Conservation (phyloP, 139 green algal species). For the Haematococcus sp. region DNA sequence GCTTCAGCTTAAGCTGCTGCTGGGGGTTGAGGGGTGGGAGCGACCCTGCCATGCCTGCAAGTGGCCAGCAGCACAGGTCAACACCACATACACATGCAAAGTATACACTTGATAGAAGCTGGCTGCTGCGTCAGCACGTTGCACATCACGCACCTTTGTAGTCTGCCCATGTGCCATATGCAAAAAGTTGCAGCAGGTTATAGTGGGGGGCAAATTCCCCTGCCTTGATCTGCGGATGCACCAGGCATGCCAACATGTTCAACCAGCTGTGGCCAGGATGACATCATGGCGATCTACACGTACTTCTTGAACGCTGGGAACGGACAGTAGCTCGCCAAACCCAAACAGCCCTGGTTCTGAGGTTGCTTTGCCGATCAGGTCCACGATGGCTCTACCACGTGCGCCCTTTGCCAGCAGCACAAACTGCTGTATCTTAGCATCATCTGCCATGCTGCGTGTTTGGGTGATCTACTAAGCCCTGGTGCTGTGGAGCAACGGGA, state of each 20-base stretch:
- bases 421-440: conserved; percentile 68
- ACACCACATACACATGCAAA: no score
- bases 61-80: not conserved
- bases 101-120: not conserved
- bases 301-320: conserved; percentile 72
- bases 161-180: conserved; percentile 78
- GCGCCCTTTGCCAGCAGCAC: conserved; percentile 68
- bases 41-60: conserved; percentile 22
- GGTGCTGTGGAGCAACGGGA: no score
- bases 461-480: no score
- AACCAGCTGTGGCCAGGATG: no score
- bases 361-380: conserved; percentile 73
- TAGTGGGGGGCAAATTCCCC: conserved; percentile 29
- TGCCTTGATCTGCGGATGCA: conserved; percentile 15
- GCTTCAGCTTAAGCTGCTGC: conserved; percentile 82
- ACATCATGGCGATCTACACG: not conserved
- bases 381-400: conserved; percentile 43
- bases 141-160: conserved; percentile 70
- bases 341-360: conserved; percentile 79
- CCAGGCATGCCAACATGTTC: no score
- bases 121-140: not conserved
- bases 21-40: conserved; percentile 35
- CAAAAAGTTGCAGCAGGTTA: conserved; percentile 76
- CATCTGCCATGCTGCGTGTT: conserved; percentile 43
- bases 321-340: conserved; percentile 85